Evolutionary conservation across 495 filamentous ascomycete genomes (phyloP), one percentile per base, ranked within the genome.

Genomic region (Podospora appendiculata): DNA sequence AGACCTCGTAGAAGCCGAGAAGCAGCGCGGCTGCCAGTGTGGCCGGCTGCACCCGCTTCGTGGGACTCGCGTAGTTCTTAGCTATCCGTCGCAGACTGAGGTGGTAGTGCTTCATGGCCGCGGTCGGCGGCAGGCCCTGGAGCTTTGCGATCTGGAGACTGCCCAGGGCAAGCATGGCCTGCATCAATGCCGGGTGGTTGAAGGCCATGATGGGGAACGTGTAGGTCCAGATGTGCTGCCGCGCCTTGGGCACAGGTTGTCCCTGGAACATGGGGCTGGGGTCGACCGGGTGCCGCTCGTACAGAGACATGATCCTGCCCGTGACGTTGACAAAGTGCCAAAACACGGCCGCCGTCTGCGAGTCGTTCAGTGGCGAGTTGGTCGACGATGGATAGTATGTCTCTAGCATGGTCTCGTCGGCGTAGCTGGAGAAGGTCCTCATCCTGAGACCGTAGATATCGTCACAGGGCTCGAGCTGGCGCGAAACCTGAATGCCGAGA

Each of bases 261-360:
- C 83, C 83, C 43, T 73, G 76, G 57, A 91, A 85, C 47, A 89
- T 74, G 39, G 84, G 79, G 0, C 87, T 80, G 1, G 90, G 80
- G 63, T 95, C 91, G 13, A 84, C 79, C 11, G 87, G 84, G 68
- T 90, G 82, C 34, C 93, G 77, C 65, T 97, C 92, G 57, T 87
- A 96, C 19, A 96, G 77, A 2, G 91, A 95, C 55, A 97, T 76
- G 56, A 79, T 86, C 1, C 92, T 90, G 0, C 86, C 93, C 2
- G 90, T 95, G 8, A 91, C 85, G 58, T 89, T 85, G 25, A 96
- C 82, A 66, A 96, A 98, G 70, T 97, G 90, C 62, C 85, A 85
- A 64, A 97, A 98, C 13, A 96, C 81, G 34, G 86, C 80, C 9
- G 90, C 90, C 1, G 89, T 94, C 51, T 84, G 83, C 3, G 81